phyloP scores from a whole-genome alignment of 2,329 filamentous ascomycete genomes.

The Microdochium nivale region DNA sequence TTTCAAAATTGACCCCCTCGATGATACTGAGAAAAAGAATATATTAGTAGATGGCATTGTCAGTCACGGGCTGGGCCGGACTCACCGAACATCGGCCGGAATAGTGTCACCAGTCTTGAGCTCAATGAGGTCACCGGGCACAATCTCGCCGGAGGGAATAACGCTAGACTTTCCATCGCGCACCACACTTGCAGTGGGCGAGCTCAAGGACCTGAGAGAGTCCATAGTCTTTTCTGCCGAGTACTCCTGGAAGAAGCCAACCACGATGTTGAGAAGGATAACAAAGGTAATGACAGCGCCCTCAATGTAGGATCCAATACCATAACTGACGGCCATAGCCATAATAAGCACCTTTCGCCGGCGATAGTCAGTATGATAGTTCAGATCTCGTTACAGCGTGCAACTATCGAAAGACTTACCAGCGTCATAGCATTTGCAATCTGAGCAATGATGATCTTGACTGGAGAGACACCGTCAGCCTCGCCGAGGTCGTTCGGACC shows the following conservation, averaged over 20 bases:
- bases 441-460: constrained; percentile 52
- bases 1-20: constrained; percentile 46
- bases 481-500: constrained; percentile 53
- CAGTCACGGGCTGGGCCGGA: not conserved
- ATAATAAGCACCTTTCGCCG: constrained; percentile 31
- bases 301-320: constrained; percentile 45
- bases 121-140: constrained; percentile 50
- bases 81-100: constrained; percentile 29
- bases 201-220: constrained; percentile 39
- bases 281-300: constrained; percentile 44
- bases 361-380: not conserved
- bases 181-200: constrained; percentile 39
- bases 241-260: constrained; percentile 47
- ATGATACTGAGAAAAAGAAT: constrained; percentile 19
- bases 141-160: constrained; percentile 43
- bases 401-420: constrained; percentile 23
- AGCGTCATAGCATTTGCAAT: constrained; percentile 60
- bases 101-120: constrained; percentile 38
- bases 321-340: constrained; percentile 44
- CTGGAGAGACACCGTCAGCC: constrained; percentile 41
- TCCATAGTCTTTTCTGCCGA: constrained; percentile 48
- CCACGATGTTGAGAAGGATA: constrained; percentile 41
- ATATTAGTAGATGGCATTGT: not conserved
- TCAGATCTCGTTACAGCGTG: not conserved
- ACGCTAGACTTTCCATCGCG: constrained; percentile 39